phyloP scores from a whole-genome alignment of 495 filamentous ascomycete genomes.

The Tuber umbilicatum region DNA sequence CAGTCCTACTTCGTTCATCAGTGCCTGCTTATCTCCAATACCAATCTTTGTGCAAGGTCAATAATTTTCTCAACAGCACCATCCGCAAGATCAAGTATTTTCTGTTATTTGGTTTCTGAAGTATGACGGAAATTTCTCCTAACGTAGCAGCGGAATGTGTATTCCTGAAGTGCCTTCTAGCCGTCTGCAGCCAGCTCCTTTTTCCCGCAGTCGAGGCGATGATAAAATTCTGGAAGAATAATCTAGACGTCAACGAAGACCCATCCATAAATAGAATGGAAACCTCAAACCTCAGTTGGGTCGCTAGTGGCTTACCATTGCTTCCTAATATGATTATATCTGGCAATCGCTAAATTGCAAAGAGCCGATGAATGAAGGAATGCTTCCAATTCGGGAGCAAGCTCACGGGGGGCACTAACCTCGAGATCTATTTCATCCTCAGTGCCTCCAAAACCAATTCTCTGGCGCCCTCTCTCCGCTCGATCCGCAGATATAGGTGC shows the following conservation, averaged over 20 bases:
- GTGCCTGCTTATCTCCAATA: constrained; percentile 48
- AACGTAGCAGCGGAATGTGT: constrained; percentile 72
- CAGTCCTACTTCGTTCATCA: constrained; percentile 55
- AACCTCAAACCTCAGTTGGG: constrained; percentile 72
- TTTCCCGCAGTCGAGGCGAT: constrained; percentile 60
- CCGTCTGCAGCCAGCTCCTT: constrained; percentile 51
- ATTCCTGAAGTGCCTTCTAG: constrained; percentile 64
- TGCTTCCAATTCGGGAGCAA: constrained; percentile 50
- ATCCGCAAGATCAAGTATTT: constrained; percentile 58
- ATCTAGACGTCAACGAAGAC: constrained; percentile 51
- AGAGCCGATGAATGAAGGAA: constrained; percentile 68
- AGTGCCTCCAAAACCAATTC: constrained; percentile 30
- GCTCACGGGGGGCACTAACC: constrained; percentile 28
- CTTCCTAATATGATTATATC: constrained; percentile 49
- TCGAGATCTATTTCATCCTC: constrained; percentile 35
- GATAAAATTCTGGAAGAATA: constrained; percentile 69
- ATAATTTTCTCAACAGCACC: constrained; percentile 75
- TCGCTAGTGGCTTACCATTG: constrained; percentile 71
- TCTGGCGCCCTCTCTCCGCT: constrained; percentile 20
- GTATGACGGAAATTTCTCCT: constrained; percentile 81
- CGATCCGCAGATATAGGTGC: constrained; percentile 34
- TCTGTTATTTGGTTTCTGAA: constrained; percentile 45
- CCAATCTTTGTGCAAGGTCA: constrained; percentile 63
- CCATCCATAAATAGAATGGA: constrained; percentile 55
- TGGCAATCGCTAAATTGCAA: constrained; percentile 69